phyloP scores from a whole-genome alignment of 2,329 filamentous ascomycete genomes.

The Saccharata proteae region DNA sequence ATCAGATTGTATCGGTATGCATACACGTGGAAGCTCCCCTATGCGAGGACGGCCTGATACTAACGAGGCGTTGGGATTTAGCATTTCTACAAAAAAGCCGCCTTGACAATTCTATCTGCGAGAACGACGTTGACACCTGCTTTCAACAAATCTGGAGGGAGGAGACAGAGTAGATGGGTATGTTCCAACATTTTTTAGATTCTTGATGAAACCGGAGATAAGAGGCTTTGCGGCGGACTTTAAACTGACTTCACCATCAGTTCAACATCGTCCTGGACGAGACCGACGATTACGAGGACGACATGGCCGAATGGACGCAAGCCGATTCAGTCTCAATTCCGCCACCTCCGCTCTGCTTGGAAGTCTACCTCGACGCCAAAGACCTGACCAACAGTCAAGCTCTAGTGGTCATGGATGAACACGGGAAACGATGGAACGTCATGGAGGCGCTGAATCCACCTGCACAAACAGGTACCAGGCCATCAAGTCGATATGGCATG shows the following conservation, averaged over 20 bases:
- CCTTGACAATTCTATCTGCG: conserved; percentile 70
- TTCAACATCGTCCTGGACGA: conserved; percentile 94
- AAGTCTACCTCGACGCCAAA: conserved; percentile 76
- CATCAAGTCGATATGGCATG: conserved; percentile 33
- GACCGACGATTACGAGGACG: conserved; percentile 73
- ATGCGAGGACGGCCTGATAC: too few relatives aligned
- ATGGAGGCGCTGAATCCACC: conserved; percentile 64
- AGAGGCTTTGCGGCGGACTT: too few relatives aligned
- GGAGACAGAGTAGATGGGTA: conserved; percentile 81
- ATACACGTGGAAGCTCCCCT: too few relatives aligned
- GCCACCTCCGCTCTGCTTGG: conserved; percentile 76
- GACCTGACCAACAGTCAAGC: conserved; percentile 73
- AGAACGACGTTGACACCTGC: conserved; percentile 56
- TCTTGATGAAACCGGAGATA: neutral
- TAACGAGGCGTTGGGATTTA: too few relatives aligned
- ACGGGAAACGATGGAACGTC: conserved; percentile 88
- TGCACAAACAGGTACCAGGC: conserved; percentile 33
- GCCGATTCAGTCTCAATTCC: conserved; percentile 65
- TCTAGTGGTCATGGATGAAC: conserved; percentile 75
- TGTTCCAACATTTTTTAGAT: conserved; percentile 23
- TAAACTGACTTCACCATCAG: conserved; percentile 36
- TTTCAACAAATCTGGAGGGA: conserved; percentile 45
- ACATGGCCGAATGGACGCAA: conserved; percentile 69
- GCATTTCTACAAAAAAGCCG: conserved; percentile 88
- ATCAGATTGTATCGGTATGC: conserved; percentile 81